phyloP scores from a whole-genome alignment of 108 stramenopile genomes.

The Chaetoceros muelleri region DNA sequence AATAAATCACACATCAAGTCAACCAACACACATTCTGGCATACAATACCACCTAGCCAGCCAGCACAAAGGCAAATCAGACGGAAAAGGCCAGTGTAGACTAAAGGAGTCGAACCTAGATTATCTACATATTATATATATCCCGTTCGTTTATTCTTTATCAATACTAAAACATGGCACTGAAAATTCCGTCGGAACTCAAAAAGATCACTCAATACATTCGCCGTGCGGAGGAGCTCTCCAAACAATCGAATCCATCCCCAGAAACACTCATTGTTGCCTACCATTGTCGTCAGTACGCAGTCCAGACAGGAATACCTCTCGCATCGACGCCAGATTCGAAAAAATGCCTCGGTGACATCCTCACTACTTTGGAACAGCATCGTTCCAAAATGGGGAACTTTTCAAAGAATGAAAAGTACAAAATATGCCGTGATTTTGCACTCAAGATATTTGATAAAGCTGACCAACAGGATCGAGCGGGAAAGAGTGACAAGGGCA shows the following conservation, averaged over 20 bases:
- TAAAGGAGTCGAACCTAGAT: too few species aligned
- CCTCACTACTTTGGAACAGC: conserved; percentile 46
- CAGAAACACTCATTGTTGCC: conserved; percentile 78
- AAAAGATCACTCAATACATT: conserved; percentile 67
- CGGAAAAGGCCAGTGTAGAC: too few species aligned
- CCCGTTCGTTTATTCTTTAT: too few species aligned
- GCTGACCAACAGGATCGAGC: conserved; percentile 78
- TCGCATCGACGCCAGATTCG: conserved; percentile 23
- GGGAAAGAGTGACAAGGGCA: conserved; percentile 60
- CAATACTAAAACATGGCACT: conserved; percentile 28
- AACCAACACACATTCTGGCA: too few species aligned
- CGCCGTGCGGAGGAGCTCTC: conserved; percentile 86
- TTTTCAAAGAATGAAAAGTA: conserved; percentile 65
- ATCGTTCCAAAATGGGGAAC: conserved; percentile 56
- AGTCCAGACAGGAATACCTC: conserved; percentile 56
- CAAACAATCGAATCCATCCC: conserved; percentile 32
- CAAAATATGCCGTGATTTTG: conserved; percentile 62
- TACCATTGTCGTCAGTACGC: conserved; percentile 90
- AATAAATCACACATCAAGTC: too few species aligned
- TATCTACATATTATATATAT: too few species aligned
- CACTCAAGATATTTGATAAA: conserved; percentile 72
- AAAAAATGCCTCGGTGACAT: conserved; percentile 49
- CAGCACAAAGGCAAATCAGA: too few species aligned
- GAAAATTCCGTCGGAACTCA: conserved; percentile 63
- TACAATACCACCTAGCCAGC: too few species aligned